Percentiles rank a stretch among this genome's conserved stretches.
Conservation (phyloP, 106 monocot species). For the Amphibolis antarctica region DNA sequence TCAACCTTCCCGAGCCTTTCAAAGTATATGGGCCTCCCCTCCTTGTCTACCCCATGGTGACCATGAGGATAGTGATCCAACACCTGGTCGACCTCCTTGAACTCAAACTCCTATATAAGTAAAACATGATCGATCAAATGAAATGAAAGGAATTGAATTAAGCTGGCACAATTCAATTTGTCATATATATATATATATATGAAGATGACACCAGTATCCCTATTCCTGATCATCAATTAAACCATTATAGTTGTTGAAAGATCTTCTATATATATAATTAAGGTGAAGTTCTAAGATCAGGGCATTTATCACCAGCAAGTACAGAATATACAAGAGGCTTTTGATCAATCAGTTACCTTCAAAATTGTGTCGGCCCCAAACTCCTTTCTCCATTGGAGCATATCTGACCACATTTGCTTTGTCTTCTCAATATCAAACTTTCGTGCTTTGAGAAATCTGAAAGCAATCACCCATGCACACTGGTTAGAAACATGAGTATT, state of each 20-base stretch:
- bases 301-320: no score
- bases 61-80: constrained; percentile 18
- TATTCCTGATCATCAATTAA: no score
- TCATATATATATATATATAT: no score
- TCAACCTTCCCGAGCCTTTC: constrained; percentile 23
- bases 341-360: constrained; percentile 13
- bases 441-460: constrained; percentile 21
- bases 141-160: no score
- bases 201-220: no score
- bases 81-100: constrained; percentile 13
- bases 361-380: constrained; percentile 15
- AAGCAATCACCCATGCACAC: no score
- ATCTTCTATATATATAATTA: no score
- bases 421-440: constrained; percentile 20
- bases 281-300: no score
- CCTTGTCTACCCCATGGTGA: constrained; percentile 22
- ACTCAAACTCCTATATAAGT: constrained; percentile 24
- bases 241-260: no score
- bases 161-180: no score
- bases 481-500: no score
- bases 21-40: constrained; percentile 16
- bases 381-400: constrained; percentile 25
- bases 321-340: not conserved
- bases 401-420: constrained; percentile 25
- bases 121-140: no score